Conservation (phyloP, 1,284 basidiomycete genomes). For the Coniophora puteana region DNA sequence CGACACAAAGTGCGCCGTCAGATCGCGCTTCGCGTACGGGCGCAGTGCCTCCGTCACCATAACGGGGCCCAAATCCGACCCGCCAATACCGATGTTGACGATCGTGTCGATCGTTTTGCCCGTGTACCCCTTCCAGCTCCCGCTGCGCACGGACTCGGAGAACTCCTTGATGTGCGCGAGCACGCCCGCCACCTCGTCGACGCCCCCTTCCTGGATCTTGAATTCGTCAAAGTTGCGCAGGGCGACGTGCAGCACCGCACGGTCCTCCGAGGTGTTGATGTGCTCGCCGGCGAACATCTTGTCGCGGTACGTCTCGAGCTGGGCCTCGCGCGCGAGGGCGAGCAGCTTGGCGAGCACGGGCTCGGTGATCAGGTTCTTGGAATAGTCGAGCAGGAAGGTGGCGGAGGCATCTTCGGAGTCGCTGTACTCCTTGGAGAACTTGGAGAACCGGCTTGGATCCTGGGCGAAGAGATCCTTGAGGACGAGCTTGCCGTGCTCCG, state of each 20-base stretch:
- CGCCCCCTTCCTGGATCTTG: slow-evolving; percentile 79
- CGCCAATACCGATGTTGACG: slow-evolving; percentile 99
- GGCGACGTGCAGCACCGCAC: slow-evolving; percentile 94
- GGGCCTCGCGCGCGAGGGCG: slow-evolving; percentile 80
- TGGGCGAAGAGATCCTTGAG: slow-evolving; percentile 90
- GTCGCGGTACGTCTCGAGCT: slow-evolving; percentile 83
- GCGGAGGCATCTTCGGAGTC: slow-evolving; percentile 64
- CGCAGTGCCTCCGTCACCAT: slow-evolving; percentile 99
- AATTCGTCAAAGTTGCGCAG: slow-evolving; percentile 83
- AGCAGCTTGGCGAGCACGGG: slow-evolving; percentile 79
- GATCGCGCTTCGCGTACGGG: slow-evolving; percentile 86
- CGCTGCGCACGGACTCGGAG: slow-evolving; percentile 80
- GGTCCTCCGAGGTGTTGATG: slow-evolving; percentile 98
- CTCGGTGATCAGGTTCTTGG: slow-evolving; percentile 93
- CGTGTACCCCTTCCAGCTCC: slow-evolving; percentile 95
- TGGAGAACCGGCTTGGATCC: slow-evolving; percentile 84
- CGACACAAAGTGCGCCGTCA: slow-evolving; percentile 89
- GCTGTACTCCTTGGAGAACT: slow-evolving; percentile 80
- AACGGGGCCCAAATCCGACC: slow-evolving; percentile 95
- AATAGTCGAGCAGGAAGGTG: slow-evolving; percentile 91
- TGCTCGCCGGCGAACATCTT: slow-evolving; percentile 95
- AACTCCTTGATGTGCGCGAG: slow-evolving; percentile 92
- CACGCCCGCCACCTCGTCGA: slow-evolving; percentile 80
- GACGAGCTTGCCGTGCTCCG: slow-evolving; percentile 72
- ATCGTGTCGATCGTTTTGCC: slow-evolving; percentile 93